Conservation (phyloP, 2,329 filamentous ascomycete genomes). For the Sodiomyces alkalinus region DNA sequence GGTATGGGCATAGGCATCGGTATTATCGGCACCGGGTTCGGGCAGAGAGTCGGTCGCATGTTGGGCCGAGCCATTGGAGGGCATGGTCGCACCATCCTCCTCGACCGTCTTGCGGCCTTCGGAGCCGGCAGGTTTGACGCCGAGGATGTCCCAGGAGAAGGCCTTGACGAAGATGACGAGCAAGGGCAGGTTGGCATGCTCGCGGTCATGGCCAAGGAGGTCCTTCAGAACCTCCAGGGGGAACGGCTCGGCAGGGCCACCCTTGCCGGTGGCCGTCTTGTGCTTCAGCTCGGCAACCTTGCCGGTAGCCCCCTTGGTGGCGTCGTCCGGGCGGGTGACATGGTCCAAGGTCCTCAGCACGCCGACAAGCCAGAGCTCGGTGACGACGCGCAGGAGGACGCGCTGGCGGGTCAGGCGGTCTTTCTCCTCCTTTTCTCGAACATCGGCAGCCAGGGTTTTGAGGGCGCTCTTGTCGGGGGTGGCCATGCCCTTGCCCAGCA, state of each 20-base stretch:
- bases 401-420: conserved; percentile 79
- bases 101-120: conserved; percentile 76
- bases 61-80: conserved; percentile 10
- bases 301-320: conserved; percentile 42
- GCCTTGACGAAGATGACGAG: conserved; percentile 93
- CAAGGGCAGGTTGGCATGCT: conserved; percentile 79
- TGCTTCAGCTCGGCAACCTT: conserved; percentile 49
- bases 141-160: conserved; percentile 90
- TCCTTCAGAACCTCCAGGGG: conserved; percentile 97
- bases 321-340: conserved; percentile 45
- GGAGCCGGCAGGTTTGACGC: conserved; percentile 53
- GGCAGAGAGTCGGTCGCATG: conserved; percentile 1
- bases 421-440: conserved; percentile 90
- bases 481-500: conserved; percentile 78
- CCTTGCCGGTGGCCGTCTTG: conserved; percentile 36
- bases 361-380: conserved; percentile 89
- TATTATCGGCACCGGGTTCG: conserved; percentile 20
- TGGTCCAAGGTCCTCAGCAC: conserved; percentile 69
- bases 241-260: conserved; percentile 71
- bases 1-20: conserved; percentile 23
- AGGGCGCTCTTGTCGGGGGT: conserved; percentile 75
- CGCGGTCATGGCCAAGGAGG: conserved; percentile 80
- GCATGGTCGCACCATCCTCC: conserved; percentile 57
- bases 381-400: conserved; percentile 74
- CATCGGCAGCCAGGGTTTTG: conserved; percentile 64